Base-by-base conservation (phyloP, 176 grass and related monocot species). In the Aechmea fasciata region DNA sequence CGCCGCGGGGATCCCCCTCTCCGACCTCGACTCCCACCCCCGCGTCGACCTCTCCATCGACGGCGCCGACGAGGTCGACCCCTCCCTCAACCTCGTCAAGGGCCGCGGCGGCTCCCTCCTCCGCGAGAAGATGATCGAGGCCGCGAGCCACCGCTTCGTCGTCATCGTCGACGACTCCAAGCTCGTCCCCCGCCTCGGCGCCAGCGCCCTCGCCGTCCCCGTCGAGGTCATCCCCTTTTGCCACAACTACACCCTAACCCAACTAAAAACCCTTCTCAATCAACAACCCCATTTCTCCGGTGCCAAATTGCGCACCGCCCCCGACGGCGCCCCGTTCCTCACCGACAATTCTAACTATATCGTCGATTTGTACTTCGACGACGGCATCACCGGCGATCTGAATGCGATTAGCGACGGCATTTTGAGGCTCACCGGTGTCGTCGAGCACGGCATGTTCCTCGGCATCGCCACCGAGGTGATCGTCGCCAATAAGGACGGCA, bases 121-220 rank as follows among this genome's bases (percentile, higher is more conserved):
- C 49, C 75, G 88, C 3, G 85, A 91, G 79, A 91, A 91, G 80
- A 91, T 91, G 89, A 84, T 91, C 48, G 89, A 91, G 79, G 78
- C 79, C 14, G 79, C 89, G 0, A 83, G 88, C 1, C 49, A 11
- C 0, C 17, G 70, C 15, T 91, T 91, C 67, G 82, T 91, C 25
- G 89, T 91, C 61, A 91, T 91, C 75, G 85, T 91, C 28, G 89
- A 91, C 63, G 89, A 91, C 68, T 80, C 89, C 15, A 91, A 91
- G 82, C 70, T 91, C 64, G 89, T 91, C 4, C 74, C 79, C 2
- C 28, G 89, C 11, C 84, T 91, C 26, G 89, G 85, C 0, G 77
- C 71, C 57, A 88, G 77, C 9, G 85, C 85, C 10, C 26, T 67
- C 51, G 49, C 89, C 48, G 69, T 91, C 13, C 89, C 89, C 13